Conservation (phyloP, 495 filamentous ascomycete species). For the Podospora anserina region DNA sequence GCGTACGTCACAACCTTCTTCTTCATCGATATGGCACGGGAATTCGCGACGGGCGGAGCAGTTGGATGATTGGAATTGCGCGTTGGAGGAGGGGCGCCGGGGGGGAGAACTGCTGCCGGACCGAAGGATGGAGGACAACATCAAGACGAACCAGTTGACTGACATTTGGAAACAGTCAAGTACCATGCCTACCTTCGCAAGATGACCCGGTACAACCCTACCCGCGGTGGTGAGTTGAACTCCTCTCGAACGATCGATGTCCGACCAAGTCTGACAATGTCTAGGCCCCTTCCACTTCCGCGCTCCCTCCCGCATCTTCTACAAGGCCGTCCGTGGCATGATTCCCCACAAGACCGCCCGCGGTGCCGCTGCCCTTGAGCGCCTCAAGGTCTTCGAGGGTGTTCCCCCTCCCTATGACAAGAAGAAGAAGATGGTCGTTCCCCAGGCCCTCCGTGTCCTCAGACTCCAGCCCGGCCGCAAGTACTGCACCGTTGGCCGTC, state of each 20-base stretch:
- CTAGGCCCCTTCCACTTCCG: constrained; percentile 99
- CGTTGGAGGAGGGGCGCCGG: background rate
- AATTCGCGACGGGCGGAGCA: background rate
- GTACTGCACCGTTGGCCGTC: constrained; percentile 96
- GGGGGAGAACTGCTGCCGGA: background rate
- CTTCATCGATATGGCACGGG: constrained; percentile 3
- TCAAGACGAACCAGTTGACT: constrained; percentile 25
- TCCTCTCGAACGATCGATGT: constrained; percentile 13
- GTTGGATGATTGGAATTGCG: background rate
- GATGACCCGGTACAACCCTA: constrained; percentile 99
- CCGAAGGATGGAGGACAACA: constrained; percentile 4
- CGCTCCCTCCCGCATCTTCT: constrained; percentile 97
- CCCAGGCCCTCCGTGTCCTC: constrained; percentile 92
- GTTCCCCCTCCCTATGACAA: constrained; percentile 98
- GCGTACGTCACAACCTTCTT: constrained; percentile 66
- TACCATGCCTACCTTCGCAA: constrained; percentile 99
- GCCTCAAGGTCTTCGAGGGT: constrained; percentile 99
- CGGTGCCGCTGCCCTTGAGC: constrained; percentile 91
- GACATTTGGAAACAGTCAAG: constrained; percentile 72
- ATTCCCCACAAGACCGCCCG: constrained; percentile 99
- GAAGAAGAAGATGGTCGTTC: constrained; percentile 98
- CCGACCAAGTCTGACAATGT: constrained; percentile 39
- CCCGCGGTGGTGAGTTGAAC: constrained; percentile 76
- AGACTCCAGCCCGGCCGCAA: constrained; percentile 96
- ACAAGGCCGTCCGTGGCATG: constrained; percentile 99